phyloP scores from a whole-genome alignment of 2,329 filamentous ascomycete species.

The Fusarium anguioides region DNA sequence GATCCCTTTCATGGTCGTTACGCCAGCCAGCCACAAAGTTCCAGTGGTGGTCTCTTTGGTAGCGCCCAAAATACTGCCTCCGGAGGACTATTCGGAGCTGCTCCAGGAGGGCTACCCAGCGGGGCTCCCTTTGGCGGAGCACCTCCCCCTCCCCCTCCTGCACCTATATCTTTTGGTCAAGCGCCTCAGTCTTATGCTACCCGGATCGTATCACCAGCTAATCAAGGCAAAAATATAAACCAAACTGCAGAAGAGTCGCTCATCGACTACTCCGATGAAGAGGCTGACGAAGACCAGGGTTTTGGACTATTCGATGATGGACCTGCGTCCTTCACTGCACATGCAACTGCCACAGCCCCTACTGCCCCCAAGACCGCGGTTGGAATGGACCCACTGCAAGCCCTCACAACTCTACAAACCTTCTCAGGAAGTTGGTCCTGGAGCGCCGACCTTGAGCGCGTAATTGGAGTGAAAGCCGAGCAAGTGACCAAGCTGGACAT shows the following conservation, averaged over 20 bases:
- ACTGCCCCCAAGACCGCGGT: background rate
- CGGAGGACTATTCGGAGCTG: background rate
- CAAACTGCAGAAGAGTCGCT: too few relatives aligned
- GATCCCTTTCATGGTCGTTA: too few relatives aligned
- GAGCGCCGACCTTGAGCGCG: conserved; percentile 41
- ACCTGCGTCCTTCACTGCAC: background rate
- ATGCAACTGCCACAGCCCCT: background rate
- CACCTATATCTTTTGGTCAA: too few relatives aligned
- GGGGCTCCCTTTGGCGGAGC: background rate
- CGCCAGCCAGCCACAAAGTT: background rate
- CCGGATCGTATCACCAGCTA: too few relatives aligned
- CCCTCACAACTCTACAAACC: conserved; percentile 64
- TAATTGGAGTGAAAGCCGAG: conserved; percentile 40
- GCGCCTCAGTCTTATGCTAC: too few relatives aligned
- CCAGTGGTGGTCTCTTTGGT: background rate
- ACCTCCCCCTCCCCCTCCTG: background rate
- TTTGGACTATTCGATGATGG: background rate
- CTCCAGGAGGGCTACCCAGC: background rate
- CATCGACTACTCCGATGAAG: background rate
- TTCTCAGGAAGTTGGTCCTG: conserved; percentile 50
- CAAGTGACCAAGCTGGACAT: conserved; percentile 13
- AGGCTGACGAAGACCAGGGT: conserved; percentile 3
- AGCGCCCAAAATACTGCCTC: background rate
- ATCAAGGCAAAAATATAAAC: too few relatives aligned
- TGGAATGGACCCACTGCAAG: conserved; percentile 30